A percentile compares a stretch with the other conserved stretches of the same genome.
Evolutionary conservation across 208 protist genomes (phyloP).

Genomic region (Leishmania braziliensis): DNA sequence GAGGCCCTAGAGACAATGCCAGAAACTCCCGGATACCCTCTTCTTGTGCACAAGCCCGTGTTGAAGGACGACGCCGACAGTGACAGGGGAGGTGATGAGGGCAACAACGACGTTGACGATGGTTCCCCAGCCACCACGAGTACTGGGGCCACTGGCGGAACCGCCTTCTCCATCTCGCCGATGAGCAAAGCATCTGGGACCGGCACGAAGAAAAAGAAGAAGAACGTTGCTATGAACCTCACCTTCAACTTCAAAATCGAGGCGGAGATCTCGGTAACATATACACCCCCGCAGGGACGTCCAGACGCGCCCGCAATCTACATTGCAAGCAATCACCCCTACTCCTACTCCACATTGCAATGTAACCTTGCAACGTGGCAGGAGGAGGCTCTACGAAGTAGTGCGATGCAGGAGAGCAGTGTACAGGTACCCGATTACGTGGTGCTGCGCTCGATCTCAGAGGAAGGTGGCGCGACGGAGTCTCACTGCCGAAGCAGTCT

Average conservation of each 20-base stretch:
- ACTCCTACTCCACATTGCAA: slow-evolving; percentile 81
- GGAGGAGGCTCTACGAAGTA: slow-evolving; percentile 24
- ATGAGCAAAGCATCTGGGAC: slow-evolving; percentile 22
- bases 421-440: slow-evolving; percentile 5
- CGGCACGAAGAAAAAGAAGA: slow-evolving; percentile 51
- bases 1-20: slow-evolving; percentile 71
- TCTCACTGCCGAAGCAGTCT: background rate
- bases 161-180: slow-evolving; percentile 21
- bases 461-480: background rate
- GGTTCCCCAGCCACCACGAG: background rate
- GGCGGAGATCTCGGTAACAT: slow-evolving; percentile 41
- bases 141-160: slow-evolving; percentile 20
- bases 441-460: background rate
- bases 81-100: slow-evolving; percentile 35
- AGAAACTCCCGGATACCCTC: slow-evolving; percentile 75
- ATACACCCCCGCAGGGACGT: slow-evolving; percentile 50
- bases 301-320: slow-evolving; percentile 67
- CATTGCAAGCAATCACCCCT: slow-evolving; percentile 94
- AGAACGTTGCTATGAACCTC: slow-evolving; percentile 77
- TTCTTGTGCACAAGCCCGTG: slow-evolving; percentile 53
- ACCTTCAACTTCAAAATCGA: slow-evolving; percentile 84
- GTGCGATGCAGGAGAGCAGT: slow-evolving; percentile 14
- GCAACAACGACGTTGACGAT: slow-evolving; percentile 31
- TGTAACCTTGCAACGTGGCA: slow-evolving; percentile 70
- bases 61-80: slow-evolving; percentile 21